Base-by-base conservation (phyloP, 1,139 yeast genomes). In the Candida sp. region DNA sequence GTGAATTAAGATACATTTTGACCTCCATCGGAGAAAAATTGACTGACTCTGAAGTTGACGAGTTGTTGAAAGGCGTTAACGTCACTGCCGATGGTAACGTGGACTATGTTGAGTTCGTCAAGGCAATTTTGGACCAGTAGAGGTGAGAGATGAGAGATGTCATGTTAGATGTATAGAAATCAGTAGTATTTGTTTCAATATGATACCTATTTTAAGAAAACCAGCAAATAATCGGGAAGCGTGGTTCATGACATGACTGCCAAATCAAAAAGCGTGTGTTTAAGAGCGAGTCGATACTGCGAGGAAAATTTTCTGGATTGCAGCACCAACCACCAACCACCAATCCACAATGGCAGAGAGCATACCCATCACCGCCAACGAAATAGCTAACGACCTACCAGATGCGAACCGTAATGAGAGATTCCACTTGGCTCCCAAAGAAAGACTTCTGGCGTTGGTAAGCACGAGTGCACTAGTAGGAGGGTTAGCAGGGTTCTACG, bases 1-100 rank as follows among this genome's bases (percentile, higher is more conserved):
- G 99, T 53, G 98, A 96, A 72, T 83, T 94, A 63, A 85, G 96
- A 70, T 94, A 94, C 72, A 91, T 94, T 68, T 80, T 94, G 69
- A 93, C 98, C 26, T 88, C 96, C 9, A 85, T 93, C 62, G 98
- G 98, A 52, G 98, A 94, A 73, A 92, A 93, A 73, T 80, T 94
- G 63, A 74, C 87, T 26, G 97, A 93, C 62, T 79, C 85, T 46
- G 99, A 94, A 73, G 98, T 94, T 46, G 98, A 94, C 63, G 99
- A 96, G 70, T 82, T 94, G 65, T 83, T 94, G 67, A 94, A 94
- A 75, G 98, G 98, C 55, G 96, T 96, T 57, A 90, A 89, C 63
- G 94, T 93, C 49, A 91, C 96, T 50, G 81, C 91, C 59, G 98
- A 94, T 57, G 98, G 98, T 51, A 90, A 90, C 63, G 96, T 96